Conservation (phyloP, 202 grass and related monocot species). For the Brachypodium distachyon region DNA sequence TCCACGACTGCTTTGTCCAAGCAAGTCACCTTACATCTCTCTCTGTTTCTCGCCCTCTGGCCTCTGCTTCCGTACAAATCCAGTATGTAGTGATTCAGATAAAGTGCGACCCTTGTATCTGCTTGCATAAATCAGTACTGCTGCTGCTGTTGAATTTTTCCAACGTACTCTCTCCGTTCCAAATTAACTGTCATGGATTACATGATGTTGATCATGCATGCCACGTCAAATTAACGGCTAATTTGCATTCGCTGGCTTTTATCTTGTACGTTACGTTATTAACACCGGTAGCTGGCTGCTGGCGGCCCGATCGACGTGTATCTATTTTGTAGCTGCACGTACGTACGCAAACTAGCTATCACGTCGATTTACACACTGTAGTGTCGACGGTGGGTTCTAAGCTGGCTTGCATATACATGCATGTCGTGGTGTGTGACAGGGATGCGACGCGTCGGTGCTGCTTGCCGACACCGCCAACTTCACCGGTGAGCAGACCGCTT, state of each 20-base stretch:
- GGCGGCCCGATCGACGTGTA: neutral
- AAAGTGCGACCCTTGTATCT: neutral
- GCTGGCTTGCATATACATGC: neutral
- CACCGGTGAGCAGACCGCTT: slow-evolving; percentile 34
- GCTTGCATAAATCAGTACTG: neutral
- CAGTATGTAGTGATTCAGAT: neutral
- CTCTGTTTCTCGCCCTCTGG: neutral
- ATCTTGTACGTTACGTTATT: too few relatives aligned
- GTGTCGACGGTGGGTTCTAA: neutral
- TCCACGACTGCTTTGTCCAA: slow-evolving; percentile 71
- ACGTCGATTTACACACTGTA: neutral
- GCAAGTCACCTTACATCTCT: slow-evolving; percentile 9
- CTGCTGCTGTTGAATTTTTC: too few relatives aligned
- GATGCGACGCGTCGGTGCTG: slow-evolving; percentile 58
- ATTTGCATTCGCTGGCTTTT: neutral
- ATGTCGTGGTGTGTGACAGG: slow-evolving; percentile 17
- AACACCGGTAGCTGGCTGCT: neutral
- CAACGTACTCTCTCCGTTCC: too few relatives aligned
- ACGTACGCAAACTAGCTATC: neutral
- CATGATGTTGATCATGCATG: neutral
- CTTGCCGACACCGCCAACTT: slow-evolving; percentile 42
- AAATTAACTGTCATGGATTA: too few relatives aligned
- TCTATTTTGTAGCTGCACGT: neutral
- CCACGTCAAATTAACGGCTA: neutral
- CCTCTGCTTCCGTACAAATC: neutral